Base-by-base conservation (phyloP, 169 alveolate genomes). In the Sarcocystis neurona region DNA sequence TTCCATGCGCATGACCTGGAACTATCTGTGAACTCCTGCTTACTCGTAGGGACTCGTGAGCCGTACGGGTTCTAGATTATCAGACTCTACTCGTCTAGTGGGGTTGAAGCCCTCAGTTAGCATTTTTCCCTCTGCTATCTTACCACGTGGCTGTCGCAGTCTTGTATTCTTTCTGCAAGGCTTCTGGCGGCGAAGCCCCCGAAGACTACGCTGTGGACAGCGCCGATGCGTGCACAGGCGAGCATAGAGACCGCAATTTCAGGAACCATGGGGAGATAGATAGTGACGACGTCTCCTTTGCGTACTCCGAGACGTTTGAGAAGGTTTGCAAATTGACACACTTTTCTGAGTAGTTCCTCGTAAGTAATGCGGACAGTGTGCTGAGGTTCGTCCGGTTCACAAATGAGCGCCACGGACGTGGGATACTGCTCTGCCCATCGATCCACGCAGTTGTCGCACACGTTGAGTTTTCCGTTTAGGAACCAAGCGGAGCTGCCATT, bases 201-300 rank as follows among this genome's bases (percentile, higher is more conserved):
- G 93, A 98, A 98, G 84, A 98, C 98, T 30, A 98, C 99, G 56
- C 95, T 94, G 92, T 98, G 99, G 27, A 98, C 96, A 23, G 99
- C 99, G 56, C 99, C 99, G 46, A 98, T 95, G 68, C 99, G 94
- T 20, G 99, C 98, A 89, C 99, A 98, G 37, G 99, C 99, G 82
- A 98, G 92, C 98, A 98, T 97, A 44, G 98, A 89, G 89, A 94
- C 94, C 47, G 95, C 96, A 23, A 97, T 93, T 89, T 97, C 99
- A 43, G 99, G 99, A 0, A 97, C 96, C 98, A 96, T 97, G 32
- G 99, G 99, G 97, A 98, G 96, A 95, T 98, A 98, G 87, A 98
- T 97, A 37, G 98, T 96, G 2, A 98, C 99, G 85, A 96, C 92
- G 92, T 97, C 99, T 66, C 99, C 99, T 91, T 97, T 98, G 43